Evolutionary conservation across 768 basidiomycete species (phyloP), one percentile per base, ranked within the genome.

Genomic region (Cubamyces sp.): DNA sequence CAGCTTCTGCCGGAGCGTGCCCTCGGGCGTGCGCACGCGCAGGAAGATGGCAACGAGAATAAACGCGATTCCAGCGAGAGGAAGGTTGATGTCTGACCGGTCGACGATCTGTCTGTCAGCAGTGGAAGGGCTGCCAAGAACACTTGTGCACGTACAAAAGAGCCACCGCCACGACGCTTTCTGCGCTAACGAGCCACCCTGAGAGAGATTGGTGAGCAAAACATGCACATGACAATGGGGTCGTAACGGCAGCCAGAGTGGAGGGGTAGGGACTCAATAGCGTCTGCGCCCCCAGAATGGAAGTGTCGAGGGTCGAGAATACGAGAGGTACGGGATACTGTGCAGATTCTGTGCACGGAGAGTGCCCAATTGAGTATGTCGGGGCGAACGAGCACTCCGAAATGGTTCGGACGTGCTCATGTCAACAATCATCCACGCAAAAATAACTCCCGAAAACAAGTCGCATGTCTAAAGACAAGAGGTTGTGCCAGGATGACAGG

Each of bases 61-160:
- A 37, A 66, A 66, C 2, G 65, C 51, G 11, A 60, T 39, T 1
- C 65, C 65, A 3, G 57, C 47, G n/a, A 66, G 26, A 3, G 77
- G 76, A 9, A 78, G 64, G 52, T 77, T 78, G 16, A 78, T 57
- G 64, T 75, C 77, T 78, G 49, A 1, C 47, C 6, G 34, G 34
- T 21, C 6, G 26, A 3, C 2, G 9, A 28, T 28, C 21, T 3
- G 11, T 7, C n/a, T n/a, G 28, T 51, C 18, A 57, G 49, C 7
- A 21, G 11, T 21, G 40, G 14, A 43, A 7, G 5, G 21, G 15
- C 1, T 12, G 8, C 34, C 8, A 26, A n/a, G 21, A 21, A 34
- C 23, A 53, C 37, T 42, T 3, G 5, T 14, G 23, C 14, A 40
- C 51, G 48, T 37, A 50, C 62, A 67, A 45, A 67, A 67, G 1